Evolutionary conservation across 306 rosid genomes (phyloP), one percentile per base, ranked within the genome.

Genomic region (Cicer pinnatifidum): DNA sequence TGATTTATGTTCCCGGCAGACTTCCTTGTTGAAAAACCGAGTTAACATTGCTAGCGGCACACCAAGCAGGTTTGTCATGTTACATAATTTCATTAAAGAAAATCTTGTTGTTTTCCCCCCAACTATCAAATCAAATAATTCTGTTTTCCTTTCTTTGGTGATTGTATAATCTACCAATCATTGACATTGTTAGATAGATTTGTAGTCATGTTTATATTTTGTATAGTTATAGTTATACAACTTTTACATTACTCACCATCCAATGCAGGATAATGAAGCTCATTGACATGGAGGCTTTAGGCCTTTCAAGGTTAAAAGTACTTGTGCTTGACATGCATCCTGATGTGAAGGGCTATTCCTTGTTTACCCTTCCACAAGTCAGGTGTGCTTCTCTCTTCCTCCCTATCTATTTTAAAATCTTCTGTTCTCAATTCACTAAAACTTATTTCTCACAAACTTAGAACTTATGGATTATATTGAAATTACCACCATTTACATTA

Each of bases 291-390:
- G 98, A 91, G 79, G 96, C 97, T 1, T 82, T 93, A 74, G 88
- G 91, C 66, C 91, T 93, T 46, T 91, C 98, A 13, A 87, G 98
- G 79, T 68, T 93, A 72, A 76, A 83, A 45, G 84, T 89, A 23
- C 84, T 93, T 53, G 72, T 93, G 46, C 84, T 93, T 9, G 97
- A 93, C 77, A 47, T 87, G 46, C 90, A 89, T 56, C 88, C 90
- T 10, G 97, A 91, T 81, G 90, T 91, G 1, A 93, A 93, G 88
- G 98, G 98, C 35, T 93, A 88, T 78, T 91, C 97, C 11, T 75
- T 89, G 84, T 80, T 89, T 37, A 84, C 92, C 13, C 96, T 93
- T 81, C 98, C 98, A 65, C 98, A 93, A 93, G 94, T 93, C 92
- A 91, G 97, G 98, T 91, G 67, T 78, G 86, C 37, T 72, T 59